Conservation (phyloP, 2,329 filamentous ascomycete genomes). For the Microdochium bolleyi region DNA sequence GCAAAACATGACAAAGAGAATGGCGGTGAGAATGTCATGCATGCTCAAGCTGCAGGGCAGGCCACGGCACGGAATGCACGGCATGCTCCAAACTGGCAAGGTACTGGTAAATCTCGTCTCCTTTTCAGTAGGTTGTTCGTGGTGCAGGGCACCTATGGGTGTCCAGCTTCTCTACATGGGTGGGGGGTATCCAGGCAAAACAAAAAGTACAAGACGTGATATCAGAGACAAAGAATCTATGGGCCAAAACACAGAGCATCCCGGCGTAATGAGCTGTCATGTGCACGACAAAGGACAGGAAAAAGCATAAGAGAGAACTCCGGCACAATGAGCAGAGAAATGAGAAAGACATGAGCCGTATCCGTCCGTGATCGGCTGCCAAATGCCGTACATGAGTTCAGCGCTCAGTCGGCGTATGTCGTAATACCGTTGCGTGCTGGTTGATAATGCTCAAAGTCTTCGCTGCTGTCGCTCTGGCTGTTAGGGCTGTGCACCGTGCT, state of each 20-base stretch:
- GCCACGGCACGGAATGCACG: no score
- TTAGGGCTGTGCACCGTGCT: conserved; percentile 44
- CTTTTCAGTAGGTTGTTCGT: background rate
- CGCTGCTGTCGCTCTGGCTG: conserved; percentile 42
- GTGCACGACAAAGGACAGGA: no score
- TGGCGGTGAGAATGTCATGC: no score
- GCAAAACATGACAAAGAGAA: no score
- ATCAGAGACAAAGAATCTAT: background rate
- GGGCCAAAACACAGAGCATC: no score
- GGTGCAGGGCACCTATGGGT: background rate
- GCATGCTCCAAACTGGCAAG: background rate
- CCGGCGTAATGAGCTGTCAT: no score
- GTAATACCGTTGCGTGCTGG: background rate
- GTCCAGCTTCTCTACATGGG: background rate
- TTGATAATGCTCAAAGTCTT: conserved; percentile 30
- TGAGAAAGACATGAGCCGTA: no score
- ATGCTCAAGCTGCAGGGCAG: no score
- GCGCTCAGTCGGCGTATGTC: background rate
- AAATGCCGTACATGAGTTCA: no score
- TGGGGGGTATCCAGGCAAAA: background rate
- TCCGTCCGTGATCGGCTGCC: no score
- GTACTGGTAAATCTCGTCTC: background rate
- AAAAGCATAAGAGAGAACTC: no score
- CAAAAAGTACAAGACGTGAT: background rate
- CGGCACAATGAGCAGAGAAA: no score